Evolutionary conservation across 306 rosid genomes (phyloP).

Genomic region (Cicer chorassanicum): DNA sequence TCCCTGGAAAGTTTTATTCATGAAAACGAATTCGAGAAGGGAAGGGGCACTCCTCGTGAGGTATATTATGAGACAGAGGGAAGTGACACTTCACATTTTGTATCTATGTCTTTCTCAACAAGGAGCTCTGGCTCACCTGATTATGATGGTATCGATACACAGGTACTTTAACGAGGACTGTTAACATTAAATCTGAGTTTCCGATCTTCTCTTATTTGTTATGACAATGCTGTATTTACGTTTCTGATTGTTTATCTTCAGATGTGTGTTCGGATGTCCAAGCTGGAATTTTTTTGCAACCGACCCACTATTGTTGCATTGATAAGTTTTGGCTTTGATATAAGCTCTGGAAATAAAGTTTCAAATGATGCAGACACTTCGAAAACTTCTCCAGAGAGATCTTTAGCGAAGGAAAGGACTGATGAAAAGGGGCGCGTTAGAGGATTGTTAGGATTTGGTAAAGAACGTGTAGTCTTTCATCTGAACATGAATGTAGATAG

Average conservation of each 20-base stretch:
- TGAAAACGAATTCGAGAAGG: constrained; percentile 63
- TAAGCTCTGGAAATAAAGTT: constrained; percentile 59
- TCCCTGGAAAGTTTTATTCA: constrained; percentile 57
- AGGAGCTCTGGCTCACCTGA: constrained; percentile 75
- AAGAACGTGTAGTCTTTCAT: constrained; percentile 82
- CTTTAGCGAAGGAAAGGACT: constrained; percentile 61
- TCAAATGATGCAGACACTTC: constrained; percentile 46
- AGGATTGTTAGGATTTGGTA: constrained; percentile 89
- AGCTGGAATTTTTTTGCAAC: constrained; percentile 87
- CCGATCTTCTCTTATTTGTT: constrained; percentile 20
- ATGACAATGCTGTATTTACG: constrained; percentile 38
- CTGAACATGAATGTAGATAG: constrained; percentile 89
- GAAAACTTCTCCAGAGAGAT: constrained; percentile 52
- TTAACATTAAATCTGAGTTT: constrained; percentile 35
- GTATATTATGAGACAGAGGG: constrained; percentile 78
- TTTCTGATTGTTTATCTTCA: constrained; percentile 53
- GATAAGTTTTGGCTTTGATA: constrained; percentile 81
- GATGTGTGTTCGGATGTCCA: constrained; percentile 92
- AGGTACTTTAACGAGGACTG: constrained; percentile 62
- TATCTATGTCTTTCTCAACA: constrained; percentile 67
- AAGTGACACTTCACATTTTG: constrained; percentile 71
- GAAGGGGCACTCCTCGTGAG: constrained; percentile 62
- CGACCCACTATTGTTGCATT: constrained; percentile 91
- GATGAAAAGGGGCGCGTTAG: constrained; percentile 75
- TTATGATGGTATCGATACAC: constrained; percentile 90